phyloP scores from a whole-genome alignment of 2,329 filamentous ascomycete species.

The Microsporum audouinii region DNA sequence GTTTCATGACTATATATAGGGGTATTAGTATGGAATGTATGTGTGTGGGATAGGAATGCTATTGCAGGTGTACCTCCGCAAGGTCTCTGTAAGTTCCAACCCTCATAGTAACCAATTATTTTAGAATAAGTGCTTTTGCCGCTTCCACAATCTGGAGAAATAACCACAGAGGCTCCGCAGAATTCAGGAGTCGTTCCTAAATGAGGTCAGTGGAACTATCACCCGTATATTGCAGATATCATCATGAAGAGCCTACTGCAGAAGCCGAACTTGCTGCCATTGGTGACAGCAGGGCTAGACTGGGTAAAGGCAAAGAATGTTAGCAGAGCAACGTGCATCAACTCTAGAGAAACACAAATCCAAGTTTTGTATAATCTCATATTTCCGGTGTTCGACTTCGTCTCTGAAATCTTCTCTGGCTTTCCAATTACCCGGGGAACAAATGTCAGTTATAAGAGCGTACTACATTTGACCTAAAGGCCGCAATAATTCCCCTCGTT shows the following conservation, averaged over 20 bases:
- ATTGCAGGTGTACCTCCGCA: constrained; percentile 15
- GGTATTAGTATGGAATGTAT: neutral
- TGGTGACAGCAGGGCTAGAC: neutral
- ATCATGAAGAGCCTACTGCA: constrained; percentile 15
- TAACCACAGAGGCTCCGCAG: neutral
- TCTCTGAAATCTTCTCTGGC: too few species aligned
- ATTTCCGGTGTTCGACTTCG: neutral
- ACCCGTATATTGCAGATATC: neutral
- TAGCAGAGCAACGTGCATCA: too few species aligned
- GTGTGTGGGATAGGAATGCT: neutral
- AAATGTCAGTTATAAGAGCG: too few species aligned
- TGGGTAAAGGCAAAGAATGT: neutral
- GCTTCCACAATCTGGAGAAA: neutral
- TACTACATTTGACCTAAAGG: too few species aligned
- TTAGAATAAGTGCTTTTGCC: neutral
- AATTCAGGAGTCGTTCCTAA: neutral
- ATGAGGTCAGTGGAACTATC: neutral
- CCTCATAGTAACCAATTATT: constrained; percentile 26
- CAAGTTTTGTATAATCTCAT: neutral
- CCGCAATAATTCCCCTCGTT: too few species aligned
- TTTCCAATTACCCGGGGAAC: too few species aligned
- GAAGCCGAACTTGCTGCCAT: constrained; percentile 21
- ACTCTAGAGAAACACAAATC: neutral
- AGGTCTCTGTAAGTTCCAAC: constrained; percentile 17
- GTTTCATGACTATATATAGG: constrained; percentile 1